Percentiles rank a stretch among this genome's conserved stretches.
Conservation (phyloP, 176 grass and related monocot species). For the Oryza meridionalis region DNA sequence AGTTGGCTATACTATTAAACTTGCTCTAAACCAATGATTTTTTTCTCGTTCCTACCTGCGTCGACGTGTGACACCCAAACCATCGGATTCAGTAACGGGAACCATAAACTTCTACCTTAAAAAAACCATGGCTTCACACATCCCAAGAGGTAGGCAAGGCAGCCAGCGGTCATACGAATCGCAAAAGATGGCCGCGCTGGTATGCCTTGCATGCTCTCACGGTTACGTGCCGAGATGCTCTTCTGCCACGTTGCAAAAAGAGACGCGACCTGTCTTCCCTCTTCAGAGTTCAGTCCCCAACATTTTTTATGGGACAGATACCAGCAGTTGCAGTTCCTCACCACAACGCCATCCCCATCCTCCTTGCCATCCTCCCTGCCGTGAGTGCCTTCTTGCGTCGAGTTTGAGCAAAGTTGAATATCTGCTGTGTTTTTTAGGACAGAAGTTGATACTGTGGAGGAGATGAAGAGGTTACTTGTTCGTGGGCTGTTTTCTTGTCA, state of each 20-base stretch:
- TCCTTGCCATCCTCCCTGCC: slow-evolving; percentile 35
- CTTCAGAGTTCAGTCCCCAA: neutral
- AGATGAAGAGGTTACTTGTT: slow-evolving; percentile 56
- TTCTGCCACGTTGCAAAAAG: slow-evolving; percentile 33
- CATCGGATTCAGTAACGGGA: neutral
- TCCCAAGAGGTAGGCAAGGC: slow-evolving; percentile 15
- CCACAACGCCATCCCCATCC: slow-evolving; percentile 1
- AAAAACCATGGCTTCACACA: neutral
- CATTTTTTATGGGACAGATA: slow-evolving; percentile 15
- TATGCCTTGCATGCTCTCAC: slow-evolving; percentile 18
- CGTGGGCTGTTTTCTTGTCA: neutral
- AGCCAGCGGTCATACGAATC: neutral
- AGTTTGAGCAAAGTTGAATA: neutral
- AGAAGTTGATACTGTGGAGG: neutral
- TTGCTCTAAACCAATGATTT: neutral
- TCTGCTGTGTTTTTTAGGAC: neutral
- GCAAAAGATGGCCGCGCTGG: neutral
- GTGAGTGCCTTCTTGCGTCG: slow-evolving; percentile 21
- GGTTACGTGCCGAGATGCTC: slow-evolving; percentile 20
- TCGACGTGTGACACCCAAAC: neutral
- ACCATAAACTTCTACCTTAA: neutral
- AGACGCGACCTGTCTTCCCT: neutral
- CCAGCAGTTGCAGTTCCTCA: neutral
- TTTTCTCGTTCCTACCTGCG: neutral
- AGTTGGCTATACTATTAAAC: too few relatives aligned